Conservation (phyloP, 495 filamentous ascomycete species). For the Penicillium coffeae region DNA sequence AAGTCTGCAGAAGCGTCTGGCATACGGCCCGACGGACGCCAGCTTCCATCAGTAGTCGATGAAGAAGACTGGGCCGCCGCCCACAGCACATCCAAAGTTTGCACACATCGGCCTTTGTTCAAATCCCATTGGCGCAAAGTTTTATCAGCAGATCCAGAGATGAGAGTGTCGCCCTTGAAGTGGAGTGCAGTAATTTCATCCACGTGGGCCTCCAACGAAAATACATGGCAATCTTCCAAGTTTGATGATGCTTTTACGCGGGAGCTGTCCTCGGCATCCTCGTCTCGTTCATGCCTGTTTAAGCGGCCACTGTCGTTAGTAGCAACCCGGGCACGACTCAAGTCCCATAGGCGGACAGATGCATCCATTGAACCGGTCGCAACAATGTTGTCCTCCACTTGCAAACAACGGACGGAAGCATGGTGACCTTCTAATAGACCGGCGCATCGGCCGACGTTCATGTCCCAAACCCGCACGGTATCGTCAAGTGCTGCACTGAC, state of each 20-base stretch:
- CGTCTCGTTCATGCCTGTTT: slow-evolving; percentile 61
- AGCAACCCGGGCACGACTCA: slow-evolving; percentile 62
- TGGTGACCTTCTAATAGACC: slow-evolving; percentile 91
- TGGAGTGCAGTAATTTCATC: slow-evolving; percentile 93
- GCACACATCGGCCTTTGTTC: slow-evolving; percentile 89
- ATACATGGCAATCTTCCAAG: slow-evolving; percentile 83
- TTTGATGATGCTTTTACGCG: slow-evolving; percentile 59
- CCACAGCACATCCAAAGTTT: slow-evolving; percentile 99
- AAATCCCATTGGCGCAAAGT: slow-evolving; percentile 97
- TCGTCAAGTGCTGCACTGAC: slow-evolving; percentile 94
- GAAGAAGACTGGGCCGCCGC: slow-evolving; percentile 88
- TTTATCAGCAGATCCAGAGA: slow-evolving; percentile 96
- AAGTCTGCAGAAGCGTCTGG: slow-evolving; percentile 79
- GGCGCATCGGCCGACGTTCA: slow-evolving; percentile 86
- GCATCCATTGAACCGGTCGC: slow-evolving; percentile 96
- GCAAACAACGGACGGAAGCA: slow-evolving; percentile 86
- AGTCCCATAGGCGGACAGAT: slow-evolving; percentile 91
- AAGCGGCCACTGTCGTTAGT: slow-evolving; percentile 54
- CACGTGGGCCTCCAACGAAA: slow-evolving; percentile 83
- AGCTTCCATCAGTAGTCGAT: slow-evolving; percentile 53
- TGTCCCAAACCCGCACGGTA: slow-evolving; percentile 95
- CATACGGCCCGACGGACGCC: slow-evolving; percentile 55
- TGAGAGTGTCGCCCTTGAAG: slow-evolving; percentile 80
- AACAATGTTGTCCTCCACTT: slow-evolving; percentile 93
- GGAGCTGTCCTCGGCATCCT: slow-evolving; percentile 50